A percentile compares a stretch with the other conserved stretches of the same genome.
Conservation (phyloP, 805 yeast species). For the Candida suzukii region DNA sequence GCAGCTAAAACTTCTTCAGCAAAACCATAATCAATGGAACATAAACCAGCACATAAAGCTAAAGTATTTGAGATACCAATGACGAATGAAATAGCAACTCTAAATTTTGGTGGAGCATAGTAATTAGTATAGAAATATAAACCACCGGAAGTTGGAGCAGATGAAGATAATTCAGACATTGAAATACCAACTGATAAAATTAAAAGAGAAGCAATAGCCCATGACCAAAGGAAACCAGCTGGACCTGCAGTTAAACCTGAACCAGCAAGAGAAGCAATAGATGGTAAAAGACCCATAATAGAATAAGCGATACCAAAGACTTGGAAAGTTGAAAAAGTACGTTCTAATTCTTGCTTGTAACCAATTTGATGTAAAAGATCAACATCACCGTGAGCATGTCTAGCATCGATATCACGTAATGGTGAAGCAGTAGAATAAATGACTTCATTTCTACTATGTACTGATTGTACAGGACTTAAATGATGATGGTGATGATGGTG, state of each 20-base stretch:
- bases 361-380: conserved; percentile 51
- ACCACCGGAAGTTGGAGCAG: conserved; percentile 71
- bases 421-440: conserved; percentile 18
- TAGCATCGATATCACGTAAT: conserved; percentile 22
- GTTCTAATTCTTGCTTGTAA: conserved; percentile 58
- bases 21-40: conserved; percentile 62
- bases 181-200: conserved; percentile 50
- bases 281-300: conserved; percentile 65
- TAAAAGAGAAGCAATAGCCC: conserved; percentile 42
- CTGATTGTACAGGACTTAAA: background rate
- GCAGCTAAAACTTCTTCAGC: conserved; percentile 51
- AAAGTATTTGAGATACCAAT: conserved; percentile 61
- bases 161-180: conserved; percentile 58
- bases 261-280: conserved; percentile 48
- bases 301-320: conserved; percentile 68
- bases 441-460: conserved; percentile 1
- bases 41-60: conserved; percentile 55
- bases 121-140: conserved; percentile 60
- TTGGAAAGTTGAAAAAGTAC: conserved; percentile 55
- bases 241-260: conserved; percentile 50
- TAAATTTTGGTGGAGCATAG: conserved; percentile 47
- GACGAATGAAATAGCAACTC: conserved; percentile 47
- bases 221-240: conserved; percentile 49
- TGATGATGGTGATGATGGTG: background rate
- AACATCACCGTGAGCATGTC: conserved; percentile 19